Evolutionary conservation across 106 monocot species (phyloP).

Genomic region (Dendrobium officinale): DNA sequence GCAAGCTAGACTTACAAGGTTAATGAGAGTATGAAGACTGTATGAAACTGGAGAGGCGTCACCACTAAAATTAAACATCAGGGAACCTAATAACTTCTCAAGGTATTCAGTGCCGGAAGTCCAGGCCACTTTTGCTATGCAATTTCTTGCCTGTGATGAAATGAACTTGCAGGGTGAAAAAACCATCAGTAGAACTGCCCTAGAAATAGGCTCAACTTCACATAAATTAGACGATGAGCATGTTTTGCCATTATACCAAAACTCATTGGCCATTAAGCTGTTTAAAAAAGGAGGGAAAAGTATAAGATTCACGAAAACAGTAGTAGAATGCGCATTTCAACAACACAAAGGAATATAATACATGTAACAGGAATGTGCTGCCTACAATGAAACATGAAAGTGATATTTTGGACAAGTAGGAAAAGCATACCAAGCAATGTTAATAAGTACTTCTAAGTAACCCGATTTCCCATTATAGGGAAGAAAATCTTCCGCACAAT

Average conservation of each 20-base stretch:
- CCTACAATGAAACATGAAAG: not conserved
- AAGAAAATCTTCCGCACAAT: constrained; percentile 41
- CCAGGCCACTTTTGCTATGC: constrained; percentile 24
- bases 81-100: constrained; percentile 23
- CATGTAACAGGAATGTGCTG: not conserved
- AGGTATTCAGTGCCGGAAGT: constrained; percentile 24
- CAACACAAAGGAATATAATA: not conserved
- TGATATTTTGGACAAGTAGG: not conserved
- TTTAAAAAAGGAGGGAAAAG: constrained; percentile 3
- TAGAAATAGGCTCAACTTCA: constrained; percentile 47
- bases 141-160: constrained; percentile 29
- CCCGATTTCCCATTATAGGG: constrained; percentile 10
- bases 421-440: constrained; percentile 62
- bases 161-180: constrained; percentile 70
- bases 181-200: constrained; percentile 60
- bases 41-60: constrained; percentile 24
- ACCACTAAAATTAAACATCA: constrained; percentile 26
- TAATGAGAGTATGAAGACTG: constrained; percentile 34
- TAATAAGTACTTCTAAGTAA: constrained; percentile 56
- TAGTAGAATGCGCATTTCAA: not conserved
- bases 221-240: constrained; percentile 10
- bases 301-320: not conserved
- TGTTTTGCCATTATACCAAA: constrained; percentile 29
- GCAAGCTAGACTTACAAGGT: constrained; percentile 41
- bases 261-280: constrained; percentile 43